Base-by-base conservation (phyloP, 345 rosid genomes). In the Euclidium syriacum region DNA sequence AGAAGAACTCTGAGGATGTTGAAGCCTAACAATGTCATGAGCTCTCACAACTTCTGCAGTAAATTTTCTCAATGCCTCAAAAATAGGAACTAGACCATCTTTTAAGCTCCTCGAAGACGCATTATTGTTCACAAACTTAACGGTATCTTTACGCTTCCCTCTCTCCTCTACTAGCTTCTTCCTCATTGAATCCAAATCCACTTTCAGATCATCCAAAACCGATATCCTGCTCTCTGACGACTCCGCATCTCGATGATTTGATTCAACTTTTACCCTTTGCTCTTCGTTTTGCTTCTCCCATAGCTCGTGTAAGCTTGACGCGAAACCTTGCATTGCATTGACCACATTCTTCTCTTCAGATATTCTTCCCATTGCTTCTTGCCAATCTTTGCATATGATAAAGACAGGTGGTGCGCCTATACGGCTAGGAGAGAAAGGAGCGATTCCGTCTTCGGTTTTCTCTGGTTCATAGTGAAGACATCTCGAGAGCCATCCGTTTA, bases 271-370 rank as follows among this genome's bases (percentile, higher is more conserved):
- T 34, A 66, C 57, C 70, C 91, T 77, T 0, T 53, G 80, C 47
- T 80, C 85, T 65, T 83, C 94, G 16, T 78, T 87, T 66, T 87
- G 95, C 52, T 79, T 82, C 65, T 87, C 95, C 95, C 95, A 87
- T 32, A 90, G 60, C 57, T 79, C 82, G 52, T 71, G 97, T 49
- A 90, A 70, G 59, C 71, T 75, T 9, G 80, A 83, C 24, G 91
- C 86, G 63, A 90, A 90, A 0, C 76, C 67, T 51, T 79, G 73
- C 87, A 90, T 82, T 2, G 85, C 83, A 22, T 73, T 73, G 17
- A 77, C 58, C 25, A 90, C 97, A 4, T 64, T 79, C 52, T 64
- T 79, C 52, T 80, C 74, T 64, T 79, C 87, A 6, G 97, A 85
- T 63, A 87, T 70, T 57, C 80, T 67, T 18, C 26, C 77, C 80